Percentiles rank a stretch among this genome's conserved stretches.
phyloP scores from a whole-genome alignment of 306 rosid genomes.

The Prosopis cineraria region DNA sequence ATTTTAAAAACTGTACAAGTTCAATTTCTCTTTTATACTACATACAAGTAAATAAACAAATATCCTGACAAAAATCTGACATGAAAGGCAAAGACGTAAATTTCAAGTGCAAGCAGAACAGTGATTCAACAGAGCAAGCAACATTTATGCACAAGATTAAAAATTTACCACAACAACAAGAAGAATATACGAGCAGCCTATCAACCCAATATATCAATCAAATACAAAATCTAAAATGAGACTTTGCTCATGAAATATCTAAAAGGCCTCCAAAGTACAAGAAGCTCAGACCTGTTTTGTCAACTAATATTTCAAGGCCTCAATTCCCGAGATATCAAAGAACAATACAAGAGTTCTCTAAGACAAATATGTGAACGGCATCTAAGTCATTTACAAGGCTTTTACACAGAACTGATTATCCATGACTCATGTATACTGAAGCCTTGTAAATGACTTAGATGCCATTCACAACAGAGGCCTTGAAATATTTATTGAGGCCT shows the following conservation, averaged over 20 bases:
- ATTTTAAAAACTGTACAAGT: not conserved
- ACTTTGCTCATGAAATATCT: not conserved
- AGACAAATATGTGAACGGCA: not conserved
- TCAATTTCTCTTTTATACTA: not conserved
- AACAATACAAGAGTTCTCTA: not conserved
- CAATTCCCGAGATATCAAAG: not conserved
- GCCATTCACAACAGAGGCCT: too few species aligned
- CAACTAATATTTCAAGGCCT: not conserved
- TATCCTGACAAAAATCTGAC: not conserved
- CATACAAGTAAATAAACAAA: not conserved
- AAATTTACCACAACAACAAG: not conserved
- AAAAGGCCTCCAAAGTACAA: not conserved
- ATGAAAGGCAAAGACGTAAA: not conserved
- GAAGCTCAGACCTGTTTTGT: not conserved
- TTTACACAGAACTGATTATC: not conserved
- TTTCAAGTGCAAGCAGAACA: not conserved
- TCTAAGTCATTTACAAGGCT: not conserved
- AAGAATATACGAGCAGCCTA: not conserved
- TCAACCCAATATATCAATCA: not conserved
- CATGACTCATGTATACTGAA: not conserved
- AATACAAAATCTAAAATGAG: slow-evolving; percentile 14
- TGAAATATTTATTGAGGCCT: too few species aligned
- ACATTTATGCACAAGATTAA: not conserved
- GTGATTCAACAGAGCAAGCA: not conserved
- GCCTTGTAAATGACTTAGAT: too few species aligned